phyloP scores from a whole-genome alignment of 1,284 basidiomycete species.

The Puccinia novopanici region DNA sequence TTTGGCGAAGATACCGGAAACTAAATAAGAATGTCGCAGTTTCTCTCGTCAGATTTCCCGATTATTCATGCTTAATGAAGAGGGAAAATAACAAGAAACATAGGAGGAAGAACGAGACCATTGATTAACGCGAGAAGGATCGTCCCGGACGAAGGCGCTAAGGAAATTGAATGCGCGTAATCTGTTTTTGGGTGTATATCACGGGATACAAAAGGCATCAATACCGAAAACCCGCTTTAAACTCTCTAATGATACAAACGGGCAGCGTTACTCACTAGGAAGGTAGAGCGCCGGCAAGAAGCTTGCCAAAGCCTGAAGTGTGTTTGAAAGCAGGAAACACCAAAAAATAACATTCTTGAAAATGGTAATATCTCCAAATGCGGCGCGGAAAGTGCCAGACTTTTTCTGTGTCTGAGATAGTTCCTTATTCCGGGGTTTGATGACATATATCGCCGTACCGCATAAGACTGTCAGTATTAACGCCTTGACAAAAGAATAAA shows the following conservation, averaged over 20 bases:
- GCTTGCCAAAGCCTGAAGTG: constrained; percentile 34
- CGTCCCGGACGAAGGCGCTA: constrained; percentile 35
- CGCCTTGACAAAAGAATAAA: too few species aligned
- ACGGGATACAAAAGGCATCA: background rate
- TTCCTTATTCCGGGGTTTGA: constrained; percentile 8
- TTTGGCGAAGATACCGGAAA: constrained; percentile 39
- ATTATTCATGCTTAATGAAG: background rate
- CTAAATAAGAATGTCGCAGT: background rate
- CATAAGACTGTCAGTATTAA: constrained; percentile 27
- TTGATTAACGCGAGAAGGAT: constrained; percentile 30
- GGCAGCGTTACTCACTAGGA: constrained; percentile 26
- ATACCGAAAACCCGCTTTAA: background rate
- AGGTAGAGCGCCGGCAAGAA: constrained; percentile 49
- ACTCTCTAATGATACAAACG: background rate
- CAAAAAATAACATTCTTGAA: constrained; percentile 40
- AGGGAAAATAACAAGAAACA: background rate
- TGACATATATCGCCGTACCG: constrained; percentile 12
- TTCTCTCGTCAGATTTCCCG: background rate
- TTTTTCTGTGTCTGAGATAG: background rate
- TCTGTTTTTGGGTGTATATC: background rate
- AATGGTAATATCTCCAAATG: constrained; percentile 34
- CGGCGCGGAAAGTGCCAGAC: background rate
- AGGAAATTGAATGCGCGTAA: constrained; percentile 43
- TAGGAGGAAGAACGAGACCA: too few species aligned
- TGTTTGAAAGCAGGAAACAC: constrained; percentile 43